Conservation (phyloP, 2,329 filamentous ascomycete species). For the Apiospora sp. region DNA sequence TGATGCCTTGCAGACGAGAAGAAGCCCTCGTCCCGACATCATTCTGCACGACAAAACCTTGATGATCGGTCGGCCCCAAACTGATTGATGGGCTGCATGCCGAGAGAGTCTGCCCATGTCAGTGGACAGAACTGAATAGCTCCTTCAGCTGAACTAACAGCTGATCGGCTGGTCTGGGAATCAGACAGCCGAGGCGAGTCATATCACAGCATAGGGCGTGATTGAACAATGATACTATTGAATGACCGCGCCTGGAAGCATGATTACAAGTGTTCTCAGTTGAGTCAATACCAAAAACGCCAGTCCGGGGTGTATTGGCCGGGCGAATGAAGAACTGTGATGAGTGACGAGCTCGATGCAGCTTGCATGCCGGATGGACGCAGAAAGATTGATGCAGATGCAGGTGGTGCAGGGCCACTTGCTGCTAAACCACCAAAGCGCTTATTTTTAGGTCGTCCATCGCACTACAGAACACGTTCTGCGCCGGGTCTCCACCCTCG, state of each 20-base stretch:
- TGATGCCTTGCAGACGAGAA: background rate
- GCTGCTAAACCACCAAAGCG: background rate
- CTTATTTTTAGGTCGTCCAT: constrained; percentile 11
- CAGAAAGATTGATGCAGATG: background rate
- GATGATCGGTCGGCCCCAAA: background rate
- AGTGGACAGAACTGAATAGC: background rate
- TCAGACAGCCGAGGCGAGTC: background rate
- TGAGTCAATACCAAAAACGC: background rate
- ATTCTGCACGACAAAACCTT: constrained; percentile 6
- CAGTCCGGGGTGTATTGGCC: background rate
- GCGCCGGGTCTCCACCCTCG: background rate
- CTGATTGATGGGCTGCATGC: background rate
- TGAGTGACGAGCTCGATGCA: constrained; percentile 3
- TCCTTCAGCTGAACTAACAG: background rate
- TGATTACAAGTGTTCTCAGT: background rate
- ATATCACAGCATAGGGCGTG: background rate
- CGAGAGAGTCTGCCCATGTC: background rate
- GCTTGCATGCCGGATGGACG: background rate
- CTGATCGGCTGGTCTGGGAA: background rate
- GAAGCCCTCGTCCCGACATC: background rate
- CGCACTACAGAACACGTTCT: background rate
- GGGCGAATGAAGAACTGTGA: constrained; percentile 1
- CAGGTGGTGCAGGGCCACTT: background rate
- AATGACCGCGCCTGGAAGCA: background rate
- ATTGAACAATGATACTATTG: background rate